phyloP scores from a whole-genome alignment of 768 basidiomycete genomes.

The Tricholoma flavovirens region DNA sequence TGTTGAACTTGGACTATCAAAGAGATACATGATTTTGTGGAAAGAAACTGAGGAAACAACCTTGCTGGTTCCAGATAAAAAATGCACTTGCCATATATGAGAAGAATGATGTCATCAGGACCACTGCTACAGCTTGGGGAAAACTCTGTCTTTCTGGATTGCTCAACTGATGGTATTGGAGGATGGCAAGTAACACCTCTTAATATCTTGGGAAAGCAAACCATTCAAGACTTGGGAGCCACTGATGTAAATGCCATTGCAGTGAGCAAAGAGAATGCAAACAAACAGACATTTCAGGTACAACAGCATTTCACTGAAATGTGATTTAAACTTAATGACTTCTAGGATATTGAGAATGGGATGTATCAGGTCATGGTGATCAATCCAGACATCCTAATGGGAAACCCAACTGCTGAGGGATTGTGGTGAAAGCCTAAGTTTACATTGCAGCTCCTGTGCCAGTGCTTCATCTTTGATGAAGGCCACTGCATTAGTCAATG shows the following conservation, averaged over 20 bases:
- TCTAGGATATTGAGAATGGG: too few relatives aligned
- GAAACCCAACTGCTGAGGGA: too few relatives aligned
- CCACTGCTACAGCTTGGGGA: not conserved
- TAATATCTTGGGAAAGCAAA: not conserved
- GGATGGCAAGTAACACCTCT: not conserved
- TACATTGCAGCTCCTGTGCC: too few relatives aligned
- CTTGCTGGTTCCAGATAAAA: conserved; percentile 10
- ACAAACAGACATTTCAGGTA: not conserved
- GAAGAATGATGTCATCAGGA: conserved; percentile 9
- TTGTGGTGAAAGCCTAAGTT: too few relatives aligned
- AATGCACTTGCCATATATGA: not conserved
- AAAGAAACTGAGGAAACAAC: conserved; percentile 8
- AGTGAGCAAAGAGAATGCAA: not conserved
- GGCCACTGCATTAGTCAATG: too few relatives aligned
- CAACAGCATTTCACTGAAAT: too few relatives aligned
- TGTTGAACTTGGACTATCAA: conserved; percentile 3
- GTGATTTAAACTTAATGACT: too few relatives aligned
- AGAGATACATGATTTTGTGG: conserved; percentile 1
- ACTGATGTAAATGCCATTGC: not conserved
- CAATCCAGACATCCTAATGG: too few relatives aligned
- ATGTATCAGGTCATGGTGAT: too few relatives aligned
- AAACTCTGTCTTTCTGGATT: conserved; percentile 1
- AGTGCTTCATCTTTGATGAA: too few relatives aligned
- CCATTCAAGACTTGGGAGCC: not conserved
- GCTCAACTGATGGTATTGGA: not conserved